These are phyloP conservation scores for Batrachochytrium dendrobatidis DNA, from an alignment of 371 early-diverging fungal species.

Conservation along the genomic window DNA sequence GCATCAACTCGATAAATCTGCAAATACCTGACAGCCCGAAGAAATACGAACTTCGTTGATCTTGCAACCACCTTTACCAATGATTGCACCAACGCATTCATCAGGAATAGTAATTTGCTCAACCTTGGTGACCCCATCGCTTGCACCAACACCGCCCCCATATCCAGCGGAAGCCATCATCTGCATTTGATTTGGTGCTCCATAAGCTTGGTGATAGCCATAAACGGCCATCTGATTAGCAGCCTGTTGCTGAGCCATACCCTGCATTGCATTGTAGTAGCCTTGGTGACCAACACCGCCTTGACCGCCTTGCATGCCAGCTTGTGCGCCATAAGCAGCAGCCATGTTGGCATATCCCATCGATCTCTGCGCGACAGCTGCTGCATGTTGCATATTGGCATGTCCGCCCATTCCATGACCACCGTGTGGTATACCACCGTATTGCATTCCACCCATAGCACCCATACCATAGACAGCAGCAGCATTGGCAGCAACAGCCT, in stretches of 20 bases:
- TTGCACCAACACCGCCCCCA: background rate
- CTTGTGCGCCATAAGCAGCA: too few relatives aligned
- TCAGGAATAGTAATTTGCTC: constrained; percentile 60
- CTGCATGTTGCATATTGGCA: too few relatives aligned
- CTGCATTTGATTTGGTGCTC: background rate
- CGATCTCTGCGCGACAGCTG: too few relatives aligned
- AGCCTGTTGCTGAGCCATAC: background rate
- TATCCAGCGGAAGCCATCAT: too few relatives aligned
- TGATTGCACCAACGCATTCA: constrained; percentile 82
- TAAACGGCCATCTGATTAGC: background rate
- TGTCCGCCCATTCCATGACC: too few relatives aligned
- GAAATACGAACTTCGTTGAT: constrained; percentile 85
- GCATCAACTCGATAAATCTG: too few relatives aligned
- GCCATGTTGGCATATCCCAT: too few relatives aligned
- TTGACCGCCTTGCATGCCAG: too few relatives aligned
- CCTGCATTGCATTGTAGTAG: background rate
- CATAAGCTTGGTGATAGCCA: background rate
- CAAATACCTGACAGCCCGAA: constrained; percentile 79
- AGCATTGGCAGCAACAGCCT: background rate
- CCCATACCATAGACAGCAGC: background rate
- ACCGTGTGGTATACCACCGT: too few relatives aligned
- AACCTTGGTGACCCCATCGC: background rate
- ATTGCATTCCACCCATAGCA: too few relatives aligned
- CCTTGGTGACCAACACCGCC: too few relatives aligned
- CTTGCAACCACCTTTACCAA: constrained; percentile 80